Evolutionary conservation across 2,329 filamentous ascomycete species (phyloP).

Genomic region (Botrytis fragariae): DNA sequence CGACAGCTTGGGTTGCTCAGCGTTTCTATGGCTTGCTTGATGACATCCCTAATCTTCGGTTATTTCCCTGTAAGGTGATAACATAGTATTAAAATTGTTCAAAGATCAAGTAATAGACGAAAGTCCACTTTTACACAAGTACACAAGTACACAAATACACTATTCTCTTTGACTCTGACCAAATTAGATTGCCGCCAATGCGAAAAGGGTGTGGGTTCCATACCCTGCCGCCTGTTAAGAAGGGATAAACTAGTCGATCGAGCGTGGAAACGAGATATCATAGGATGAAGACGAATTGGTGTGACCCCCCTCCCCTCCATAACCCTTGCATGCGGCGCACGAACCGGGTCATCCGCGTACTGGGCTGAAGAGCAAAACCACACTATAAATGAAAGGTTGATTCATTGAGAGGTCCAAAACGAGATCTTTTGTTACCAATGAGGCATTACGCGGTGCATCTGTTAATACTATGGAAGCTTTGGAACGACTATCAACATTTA

Average conservation of each 20-base stretch:
- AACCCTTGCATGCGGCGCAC: constrained; percentile 8
- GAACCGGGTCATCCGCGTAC: neutral
- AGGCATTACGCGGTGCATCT: neutral
- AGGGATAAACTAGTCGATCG: neutral
- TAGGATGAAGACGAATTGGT: neutral
- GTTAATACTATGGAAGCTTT: constrained; percentile 9
- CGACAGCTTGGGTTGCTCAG: constrained; percentile 16
- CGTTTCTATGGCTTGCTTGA: constrained; percentile 13
- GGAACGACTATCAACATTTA: constrained; percentile 9
- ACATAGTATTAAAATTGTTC: constrained; percentile 1
- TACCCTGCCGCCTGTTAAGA: constrained; percentile 2
- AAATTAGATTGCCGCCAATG: constrained; percentile 7
- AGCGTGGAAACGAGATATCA: constrained; percentile 5
- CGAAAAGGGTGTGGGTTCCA: neutral
- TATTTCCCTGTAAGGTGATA: constrained; percentile 12
- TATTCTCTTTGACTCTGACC: neutral
- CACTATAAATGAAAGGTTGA: constrained; percentile 3
- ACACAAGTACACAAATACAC: constrained; percentile 4
- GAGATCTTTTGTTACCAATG: constrained; percentile 1
- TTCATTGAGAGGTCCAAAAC: neutral
- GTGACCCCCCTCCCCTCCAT: neutral
- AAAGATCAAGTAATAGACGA: neutral
- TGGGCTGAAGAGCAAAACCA: constrained; percentile 7
- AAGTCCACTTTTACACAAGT: constrained; percentile 12
- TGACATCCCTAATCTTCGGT: constrained; percentile 5